Evolutionary conservation across 192 early-diverging fungal genomes (phyloP), one percentile per base, ranked within the genome.

Genomic region (Mortierella hygrophila): DNA sequence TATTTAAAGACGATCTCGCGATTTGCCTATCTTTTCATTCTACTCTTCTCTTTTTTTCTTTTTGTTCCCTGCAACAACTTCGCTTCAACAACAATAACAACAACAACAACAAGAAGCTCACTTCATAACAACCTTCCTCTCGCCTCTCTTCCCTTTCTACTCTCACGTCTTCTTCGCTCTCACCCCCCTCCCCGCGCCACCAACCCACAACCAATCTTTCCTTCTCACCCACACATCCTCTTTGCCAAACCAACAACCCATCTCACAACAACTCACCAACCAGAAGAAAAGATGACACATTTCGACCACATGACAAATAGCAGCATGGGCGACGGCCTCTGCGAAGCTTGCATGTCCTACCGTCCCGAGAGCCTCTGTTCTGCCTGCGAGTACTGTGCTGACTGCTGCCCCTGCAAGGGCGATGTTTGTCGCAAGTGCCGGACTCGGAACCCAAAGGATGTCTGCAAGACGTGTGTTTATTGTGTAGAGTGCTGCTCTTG

Each of bases 381-480:
- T 16, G 40, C 44, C 23, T 79, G 78, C 40, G 78, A 70, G 0
- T 79, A 79, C 40, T 79, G 78, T 35, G 11, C 13, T 0, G 13
- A 38, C 11, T 79, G 78, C 55, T 81, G 74, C 42, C 37, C 21
- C 0, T 74, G 73, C 32, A 75, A 69, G 40, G 40, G 20, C 23
- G 55, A 71, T 37, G 70, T 79, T 18, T 79, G 78, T 38, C 70
- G 72, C 40, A 79, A 70, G 11, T 79, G 78, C 38, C 60, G 52
- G 57, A 40, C 29, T 10, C 44, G 21, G 6, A 57, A 74, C 37
- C 72, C 79, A 29, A 72, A 75, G 15, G 79, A 80, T 16, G 63
- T 80, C 35, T 80, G 78, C 37, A 7, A 23, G 29, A 46, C 20
- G 1, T 79, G 78, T 37, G 70, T 71, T 3, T 79, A 79, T 37